A percentile compares a stretch with the other conserved stretches of the same genome.
phyloP scores from a whole-genome alignment of 768 basidiomycete species.

The Boletus edulis region DNA sequence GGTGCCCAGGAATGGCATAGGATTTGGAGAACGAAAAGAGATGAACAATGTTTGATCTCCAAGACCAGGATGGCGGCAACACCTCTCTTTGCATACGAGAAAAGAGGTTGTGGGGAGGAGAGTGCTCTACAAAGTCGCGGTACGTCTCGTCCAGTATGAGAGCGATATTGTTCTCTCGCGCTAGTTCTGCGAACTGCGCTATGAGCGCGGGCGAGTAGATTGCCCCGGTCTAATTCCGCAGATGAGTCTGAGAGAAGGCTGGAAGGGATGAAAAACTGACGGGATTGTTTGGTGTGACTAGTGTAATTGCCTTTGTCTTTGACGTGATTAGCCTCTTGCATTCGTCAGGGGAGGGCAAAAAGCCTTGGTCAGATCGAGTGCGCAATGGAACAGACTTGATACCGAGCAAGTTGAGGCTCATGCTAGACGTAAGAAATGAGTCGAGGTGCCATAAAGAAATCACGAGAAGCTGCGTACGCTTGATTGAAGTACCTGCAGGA shows the following conservation, averaged over 20 bases:
- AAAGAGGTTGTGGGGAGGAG: slow-evolving; percentile 59
- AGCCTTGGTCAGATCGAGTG: slow-evolving; percentile 49
- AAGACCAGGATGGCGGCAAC: slow-evolving; percentile 32
- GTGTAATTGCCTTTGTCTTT: slow-evolving; percentile 64
- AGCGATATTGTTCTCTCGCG: slow-evolving; percentile 51
- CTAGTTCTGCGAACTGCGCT: slow-evolving; percentile 57
- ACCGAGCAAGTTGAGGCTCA: slow-evolving; percentile 64
- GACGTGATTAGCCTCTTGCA: slow-evolving; percentile 53
- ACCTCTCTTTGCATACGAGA: slow-evolving; percentile 13
- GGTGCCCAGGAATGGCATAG: slow-evolving; percentile 78
- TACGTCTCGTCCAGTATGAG: slow-evolving; percentile 89
- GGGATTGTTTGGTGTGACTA: slow-evolving; percentile 79
- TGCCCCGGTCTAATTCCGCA: slow-evolving; percentile 55
- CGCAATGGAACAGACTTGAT: slow-evolving; percentile 56
- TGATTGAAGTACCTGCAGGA: slow-evolving; percentile 63
- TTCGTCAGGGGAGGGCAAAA: slow-evolving; percentile 54
- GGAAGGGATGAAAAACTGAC: slow-evolving; percentile 31
- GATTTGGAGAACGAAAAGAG: slow-evolving; percentile 83
- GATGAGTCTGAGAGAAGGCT: not conserved
- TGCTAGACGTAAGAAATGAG: slow-evolving; percentile 36
- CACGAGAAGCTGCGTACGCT: slow-evolving; percentile 36
- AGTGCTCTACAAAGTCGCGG: slow-evolving; percentile 65
- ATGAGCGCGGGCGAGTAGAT: slow-evolving; percentile 60
- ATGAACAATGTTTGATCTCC: slow-evolving; percentile 63
- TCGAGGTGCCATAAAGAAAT: not conserved